Evolutionary conservation across 345 rosid genomes (phyloP).

Genomic region (Cardamine chenopodiifolia): DNA sequence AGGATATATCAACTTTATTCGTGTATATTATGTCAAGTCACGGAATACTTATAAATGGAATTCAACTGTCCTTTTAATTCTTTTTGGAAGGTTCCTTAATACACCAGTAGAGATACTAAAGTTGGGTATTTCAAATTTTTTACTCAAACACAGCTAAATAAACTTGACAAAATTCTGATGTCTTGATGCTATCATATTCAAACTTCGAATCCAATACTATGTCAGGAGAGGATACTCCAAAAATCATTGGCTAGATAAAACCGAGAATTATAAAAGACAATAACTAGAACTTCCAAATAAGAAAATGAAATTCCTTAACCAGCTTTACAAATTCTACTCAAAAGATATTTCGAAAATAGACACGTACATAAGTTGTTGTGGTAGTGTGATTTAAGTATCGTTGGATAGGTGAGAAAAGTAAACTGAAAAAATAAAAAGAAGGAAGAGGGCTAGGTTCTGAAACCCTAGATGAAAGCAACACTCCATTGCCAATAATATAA

Average conservation of each 20-base stretch:
- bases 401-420: conserved; percentile 28
- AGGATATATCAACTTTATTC: conserved; percentile 7
- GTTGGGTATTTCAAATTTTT: not conserved
- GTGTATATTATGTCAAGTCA: not conserved
- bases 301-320: conserved; percentile 3
- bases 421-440: not conserved
- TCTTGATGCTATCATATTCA: not conserved
- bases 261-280: not conserved
- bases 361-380: conserved; percentile 16
- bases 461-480: conserved; percentile 45
- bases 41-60: not conserved
- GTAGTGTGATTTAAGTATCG: not conserved
- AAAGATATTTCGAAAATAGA: not conserved
- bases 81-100: not conserved
- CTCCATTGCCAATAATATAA: conserved; percentile 41
- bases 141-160: not conserved
- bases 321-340: conserved; percentile 12
- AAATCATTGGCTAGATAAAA: not conserved
- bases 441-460: conserved; percentile 40
- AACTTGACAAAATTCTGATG: not conserved
- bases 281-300: not conserved
- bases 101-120: not conserved
- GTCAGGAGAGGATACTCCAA: not conserved
- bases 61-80: not conserved
- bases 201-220: conserved; percentile 2